These are phyloP conservation scores for Yamadazyma sp. DNA, from an alignment of 805 yeast species.

Conservation along the genomic window DNA sequence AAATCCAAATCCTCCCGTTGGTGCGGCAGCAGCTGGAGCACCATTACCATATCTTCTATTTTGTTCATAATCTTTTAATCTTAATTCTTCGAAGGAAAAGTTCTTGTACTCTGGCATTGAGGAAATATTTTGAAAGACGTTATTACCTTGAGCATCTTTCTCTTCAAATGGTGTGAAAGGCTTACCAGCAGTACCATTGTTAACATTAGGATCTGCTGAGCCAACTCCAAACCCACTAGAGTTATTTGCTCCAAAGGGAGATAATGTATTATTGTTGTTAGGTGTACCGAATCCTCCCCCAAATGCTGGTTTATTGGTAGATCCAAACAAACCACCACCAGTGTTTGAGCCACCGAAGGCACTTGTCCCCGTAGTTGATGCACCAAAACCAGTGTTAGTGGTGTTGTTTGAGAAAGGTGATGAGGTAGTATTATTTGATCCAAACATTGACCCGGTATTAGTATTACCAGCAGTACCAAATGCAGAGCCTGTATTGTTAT, in stretches of 20 bases:
- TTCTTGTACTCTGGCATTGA: constrained; percentile 89
- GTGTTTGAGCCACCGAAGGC: constrained; percentile 23
- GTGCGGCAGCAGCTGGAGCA: constrained; percentile 19
- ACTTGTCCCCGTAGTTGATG: constrained; percentile 7
- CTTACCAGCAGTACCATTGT: constrained; percentile 67
- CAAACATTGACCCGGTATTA: constrained; percentile 33
- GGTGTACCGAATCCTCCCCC: constrained; percentile 19
- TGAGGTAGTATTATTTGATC: constrained; percentile 21
- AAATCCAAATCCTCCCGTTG: constrained; percentile 37
- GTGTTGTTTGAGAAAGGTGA: constrained; percentile 15
- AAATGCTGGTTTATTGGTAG: constrained; percentile 21
- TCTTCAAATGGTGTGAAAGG: constrained; percentile 72
- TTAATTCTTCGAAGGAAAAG: constrained; percentile 81
- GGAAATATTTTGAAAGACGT: constrained; percentile 66
- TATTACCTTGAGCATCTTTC: constrained; percentile 61
- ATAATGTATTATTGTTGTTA: constrained; percentile 14
- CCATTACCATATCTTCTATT: constrained; percentile 59
- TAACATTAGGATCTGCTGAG: constrained; percentile 30
- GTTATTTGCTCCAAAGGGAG: constrained; percentile 22
- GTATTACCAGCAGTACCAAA: constrained; percentile 49
- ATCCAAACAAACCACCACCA: constrained; percentile 25
- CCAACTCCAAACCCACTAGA: constrained; percentile 24
- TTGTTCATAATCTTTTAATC: constrained; percentile 83
- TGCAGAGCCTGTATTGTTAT: constrained; percentile 6
- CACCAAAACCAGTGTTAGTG: constrained; percentile 12